A percentile compares a stretch with the other conserved stretches of the same genome.
Conservation (phyloP, 163 green algal species). For the Coccomyxa subellipsoidea region DNA sequence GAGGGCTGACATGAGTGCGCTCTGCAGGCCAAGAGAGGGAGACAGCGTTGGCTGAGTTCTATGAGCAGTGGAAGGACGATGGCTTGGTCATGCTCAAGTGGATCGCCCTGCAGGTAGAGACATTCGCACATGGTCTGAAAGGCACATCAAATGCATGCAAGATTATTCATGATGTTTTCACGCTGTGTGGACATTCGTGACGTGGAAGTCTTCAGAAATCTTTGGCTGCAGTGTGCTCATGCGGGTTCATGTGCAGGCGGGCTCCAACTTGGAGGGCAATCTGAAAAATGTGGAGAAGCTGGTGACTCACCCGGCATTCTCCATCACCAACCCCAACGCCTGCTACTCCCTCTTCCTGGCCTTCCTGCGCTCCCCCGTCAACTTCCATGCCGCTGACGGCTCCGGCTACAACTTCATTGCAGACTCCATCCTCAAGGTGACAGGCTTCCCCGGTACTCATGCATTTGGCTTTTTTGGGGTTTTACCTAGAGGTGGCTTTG, state of each 20-base stretch:
- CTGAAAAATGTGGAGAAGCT: constrained; percentile 67
- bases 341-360: constrained; percentile 70
- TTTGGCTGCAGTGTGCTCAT: too few relatives aligned
- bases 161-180: too few relatives aligned
- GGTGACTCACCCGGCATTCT: constrained; percentile 79
- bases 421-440: constrained; percentile 74
- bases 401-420: constrained; percentile 92
- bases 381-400: constrained; percentile 95
- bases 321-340: constrained; percentile 95
- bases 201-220: background rate
- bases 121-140: too few relatives aligned
- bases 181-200: too few relatives aligned
- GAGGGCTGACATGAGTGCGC: background rate
- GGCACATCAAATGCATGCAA: too few relatives aligned
- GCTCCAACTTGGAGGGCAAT: constrained; percentile 77
- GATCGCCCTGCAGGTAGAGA: constrained; percentile 69
- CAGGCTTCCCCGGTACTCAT: background rate
- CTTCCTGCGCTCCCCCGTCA: constrained; percentile 78
- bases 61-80: constrained; percentile 87
- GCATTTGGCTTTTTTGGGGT: too few relatives aligned
- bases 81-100: constrained; percentile 96
- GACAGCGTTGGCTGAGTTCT: constrained; percentile 80
- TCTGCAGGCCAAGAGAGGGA: constrained; percentile 55
- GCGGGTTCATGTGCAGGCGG: too few relatives aligned
- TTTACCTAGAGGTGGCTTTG: too few relatives aligned